phyloP scores from a whole-genome alignment of 305 asterid genomes.

The Fraxinus velutina region DNA sequence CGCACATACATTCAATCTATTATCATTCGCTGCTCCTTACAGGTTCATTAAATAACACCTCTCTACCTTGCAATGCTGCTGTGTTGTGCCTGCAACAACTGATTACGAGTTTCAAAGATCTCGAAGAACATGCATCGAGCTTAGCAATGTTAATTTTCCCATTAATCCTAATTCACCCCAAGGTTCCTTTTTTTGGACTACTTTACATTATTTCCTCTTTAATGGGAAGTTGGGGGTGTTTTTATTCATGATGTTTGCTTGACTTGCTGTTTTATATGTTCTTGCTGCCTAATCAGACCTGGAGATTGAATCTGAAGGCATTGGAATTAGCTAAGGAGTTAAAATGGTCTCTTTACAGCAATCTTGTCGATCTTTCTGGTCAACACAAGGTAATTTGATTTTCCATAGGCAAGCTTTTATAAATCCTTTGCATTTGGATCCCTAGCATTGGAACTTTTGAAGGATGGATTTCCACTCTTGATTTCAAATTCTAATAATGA shows the following conservation, averaged over 20 bases:
- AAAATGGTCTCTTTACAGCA: conserved; percentile 70
- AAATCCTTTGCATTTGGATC: not conserved
- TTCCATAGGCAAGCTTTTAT: conserved; percentile 1
- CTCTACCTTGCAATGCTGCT: conserved; percentile 47
- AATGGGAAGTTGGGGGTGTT: conserved; percentile 1
- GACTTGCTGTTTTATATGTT: conserved; percentile 27
- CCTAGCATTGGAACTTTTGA: not conserved
- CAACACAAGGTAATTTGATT: conserved; percentile 50
- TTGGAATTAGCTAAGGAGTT: conserved; percentile 67
- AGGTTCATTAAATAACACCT: conserved; percentile 53
- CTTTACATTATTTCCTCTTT: not conserved
- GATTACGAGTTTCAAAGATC: conserved; percentile 49
- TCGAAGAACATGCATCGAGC: conserved; percentile 38
- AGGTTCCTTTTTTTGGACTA: conserved; percentile 45
- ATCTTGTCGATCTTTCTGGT: conserved; percentile 41
- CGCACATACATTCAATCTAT: conserved; percentile 15
- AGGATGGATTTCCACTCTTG: not conserved
- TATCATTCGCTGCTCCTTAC: conserved; percentile 25
- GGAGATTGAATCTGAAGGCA: conserved; percentile 62
- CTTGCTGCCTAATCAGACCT: conserved; percentile 50
- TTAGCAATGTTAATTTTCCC: conserved; percentile 68
- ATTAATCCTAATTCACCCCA: conserved; percentile 56
- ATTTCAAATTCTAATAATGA: not conserved
- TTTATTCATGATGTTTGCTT: conserved; percentile 10
- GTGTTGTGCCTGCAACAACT: conserved; percentile 58